These are phyloP conservation scores for Drechslerella coelobrocha DNA, from an alignment of 2,329 filamentous ascomycete species.

Conservation along the genomic window DNA sequence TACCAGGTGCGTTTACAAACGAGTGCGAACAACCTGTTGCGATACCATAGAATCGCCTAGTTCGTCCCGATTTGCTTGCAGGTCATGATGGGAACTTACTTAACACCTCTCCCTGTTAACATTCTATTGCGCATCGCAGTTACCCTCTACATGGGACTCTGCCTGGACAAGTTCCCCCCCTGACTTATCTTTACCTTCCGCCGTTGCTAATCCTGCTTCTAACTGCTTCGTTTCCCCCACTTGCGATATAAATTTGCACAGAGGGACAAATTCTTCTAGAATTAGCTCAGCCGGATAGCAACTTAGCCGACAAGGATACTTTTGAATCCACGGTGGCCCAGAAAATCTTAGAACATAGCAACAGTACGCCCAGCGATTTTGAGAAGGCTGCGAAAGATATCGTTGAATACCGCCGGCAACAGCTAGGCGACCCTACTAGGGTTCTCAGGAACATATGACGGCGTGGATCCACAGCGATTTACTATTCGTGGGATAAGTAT, in stretches of 20 bases:
- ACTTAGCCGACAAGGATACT: constrained; percentile 64
- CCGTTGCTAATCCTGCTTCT: constrained; percentile 33
- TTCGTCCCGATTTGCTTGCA: constrained; percentile 12
- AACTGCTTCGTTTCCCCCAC: constrained; percentile 26
- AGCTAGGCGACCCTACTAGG: constrained; percentile 70
- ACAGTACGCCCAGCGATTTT: constrained; percentile 70
- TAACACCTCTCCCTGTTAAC: not conserved
- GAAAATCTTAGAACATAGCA: constrained; percentile 68
- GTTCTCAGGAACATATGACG: constrained; percentile 60
- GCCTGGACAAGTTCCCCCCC: constrained; percentile 13
- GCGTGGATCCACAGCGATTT: not conserved
- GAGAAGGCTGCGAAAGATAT: constrained; percentile 71
- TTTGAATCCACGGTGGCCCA: constrained; percentile 70
- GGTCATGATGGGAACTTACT: constrained; percentile 1
- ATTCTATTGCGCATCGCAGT: constrained; percentile 32
- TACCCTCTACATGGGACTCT: constrained; percentile 40
- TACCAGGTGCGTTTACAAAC: constrained; percentile 72
- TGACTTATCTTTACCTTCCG: not conserved
- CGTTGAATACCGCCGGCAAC: constrained; percentile 70
- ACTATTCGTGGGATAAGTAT: constrained; percentile 37
- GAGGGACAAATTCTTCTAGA: constrained; percentile 77
- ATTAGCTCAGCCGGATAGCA: constrained; percentile 67
- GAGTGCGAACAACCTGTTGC: constrained; percentile 28
- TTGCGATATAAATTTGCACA: constrained; percentile 57
- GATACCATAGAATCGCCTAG: constrained; percentile 11